phyloP scores from a whole-genome alignment of 169 alveolate species.

The Plasmodium sp. region DNA sequence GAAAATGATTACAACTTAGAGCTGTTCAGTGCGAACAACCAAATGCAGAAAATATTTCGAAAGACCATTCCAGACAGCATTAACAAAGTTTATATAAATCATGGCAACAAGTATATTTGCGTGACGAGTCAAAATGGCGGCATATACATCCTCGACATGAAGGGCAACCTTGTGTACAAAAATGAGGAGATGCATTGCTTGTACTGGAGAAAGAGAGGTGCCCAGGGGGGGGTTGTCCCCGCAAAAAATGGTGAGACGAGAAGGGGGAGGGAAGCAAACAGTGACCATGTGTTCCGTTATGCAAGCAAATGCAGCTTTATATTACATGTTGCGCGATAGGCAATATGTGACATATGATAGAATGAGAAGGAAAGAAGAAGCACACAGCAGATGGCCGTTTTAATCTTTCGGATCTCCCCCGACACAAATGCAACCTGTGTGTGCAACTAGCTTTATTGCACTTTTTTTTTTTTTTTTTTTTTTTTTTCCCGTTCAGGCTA shows the following conservation, averaged over 20 bases:
- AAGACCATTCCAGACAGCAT: constrained; percentile 33
- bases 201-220: not conserved
- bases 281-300: not conserved
- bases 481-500: not conserved
- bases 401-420: not conserved
- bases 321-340: not conserved
- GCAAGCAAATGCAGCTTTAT: not conserved
- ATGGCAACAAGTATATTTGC: constrained; percentile 40
- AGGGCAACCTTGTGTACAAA: constrained; percentile 25
- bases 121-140: constrained; percentile 64
- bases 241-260: not conserved
- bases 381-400: not conserved
- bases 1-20: constrained; percentile 49
- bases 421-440: not conserved
- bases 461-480: not conserved
- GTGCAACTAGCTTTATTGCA: not conserved
- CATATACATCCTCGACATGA: constrained; percentile 47
- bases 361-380: not conserved
- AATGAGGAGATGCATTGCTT: constrained; percentile 57
- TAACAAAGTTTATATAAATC: constrained; percentile 58
- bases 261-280: not conserved
- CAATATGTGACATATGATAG: not conserved
- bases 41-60: constrained; percentile 59
- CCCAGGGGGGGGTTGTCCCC: not conserved
- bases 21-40: constrained; percentile 31